Percentiles rank a stretch among this genome's conserved stretches.
Evolutionary conservation across 345 rosid genomes (phyloP).

Genomic region (Geranium brycei): DNA sequence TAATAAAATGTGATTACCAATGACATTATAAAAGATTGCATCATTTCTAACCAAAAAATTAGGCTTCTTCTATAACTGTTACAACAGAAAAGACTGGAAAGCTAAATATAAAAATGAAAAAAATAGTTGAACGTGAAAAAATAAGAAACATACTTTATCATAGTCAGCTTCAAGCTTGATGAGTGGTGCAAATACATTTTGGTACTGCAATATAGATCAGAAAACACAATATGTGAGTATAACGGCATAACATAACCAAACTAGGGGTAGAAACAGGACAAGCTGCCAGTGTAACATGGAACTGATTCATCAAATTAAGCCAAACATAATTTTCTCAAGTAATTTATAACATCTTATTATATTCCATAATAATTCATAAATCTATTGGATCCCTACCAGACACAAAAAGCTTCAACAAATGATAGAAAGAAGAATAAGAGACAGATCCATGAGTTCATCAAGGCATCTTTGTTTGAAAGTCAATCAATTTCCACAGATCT

Average conservation of each 20-base stretch:
- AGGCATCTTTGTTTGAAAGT: neutral
- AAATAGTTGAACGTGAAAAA: neutral
- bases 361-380: neutral
- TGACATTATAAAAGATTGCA: neutral
- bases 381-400: no score
- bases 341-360: neutral
- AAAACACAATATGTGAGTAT: constrained; percentile 5
- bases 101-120: no score
- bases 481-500: neutral
- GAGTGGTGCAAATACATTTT: constrained; percentile 98
- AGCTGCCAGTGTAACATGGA: neutral
- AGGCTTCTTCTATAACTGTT: neutral
- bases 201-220: constrained; percentile 57
- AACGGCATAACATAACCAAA: neutral
- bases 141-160: constrained; percentile 53
- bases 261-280: neutral
- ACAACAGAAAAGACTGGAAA: neutral
- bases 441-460: neutral
- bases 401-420: no score
- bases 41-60: no score
- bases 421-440: no score
- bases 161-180: constrained; percentile 99
- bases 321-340: neutral
- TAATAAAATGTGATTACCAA: no score
- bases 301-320: neutral